Conservation (phyloP, 139 green algal species). For the Closterium sp. region DNA sequence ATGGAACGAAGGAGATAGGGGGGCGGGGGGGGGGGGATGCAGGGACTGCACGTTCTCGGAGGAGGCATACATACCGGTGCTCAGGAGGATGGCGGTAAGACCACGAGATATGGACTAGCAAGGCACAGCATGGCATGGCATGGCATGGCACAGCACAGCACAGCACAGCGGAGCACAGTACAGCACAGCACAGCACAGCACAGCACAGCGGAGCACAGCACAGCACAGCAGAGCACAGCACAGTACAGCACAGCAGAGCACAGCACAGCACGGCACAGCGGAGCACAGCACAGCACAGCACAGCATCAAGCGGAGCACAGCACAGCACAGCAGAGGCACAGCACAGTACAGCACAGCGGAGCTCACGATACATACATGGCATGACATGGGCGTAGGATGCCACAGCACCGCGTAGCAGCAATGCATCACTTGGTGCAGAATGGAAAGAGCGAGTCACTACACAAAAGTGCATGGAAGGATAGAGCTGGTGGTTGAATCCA, state of each 20-base stretch:
- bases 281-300: too few species aligned
- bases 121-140: not conserved
- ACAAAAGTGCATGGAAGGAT: too few species aligned
- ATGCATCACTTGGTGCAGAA: too few species aligned
- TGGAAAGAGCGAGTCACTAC: too few species aligned
- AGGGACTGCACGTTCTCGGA: too few species aligned
- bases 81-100: too few species aligned
- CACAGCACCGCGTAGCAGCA: not conserved
- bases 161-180: not conserved
- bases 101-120: too few species aligned
- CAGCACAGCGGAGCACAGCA: not conserved
- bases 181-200: not conserved
- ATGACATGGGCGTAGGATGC: not conserved
- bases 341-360: constrained; percentile 7
- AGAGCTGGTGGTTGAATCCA: too few species aligned
- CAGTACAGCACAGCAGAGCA: too few species aligned
- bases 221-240: not conserved
- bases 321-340: not conserved
- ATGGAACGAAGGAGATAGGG: not conserved
- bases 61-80: too few species aligned
- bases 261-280: too few species aligned
- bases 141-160: not conserved
- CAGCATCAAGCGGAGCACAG: not conserved
- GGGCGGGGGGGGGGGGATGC: too few species aligned
- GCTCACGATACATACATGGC: not conserved